Evolutionary conservation across 495 filamentous ascomycete genomes (phyloP), one percentile per base, ranked within the genome.

Genomic region (Hyaloscypha finlandica): DNA sequence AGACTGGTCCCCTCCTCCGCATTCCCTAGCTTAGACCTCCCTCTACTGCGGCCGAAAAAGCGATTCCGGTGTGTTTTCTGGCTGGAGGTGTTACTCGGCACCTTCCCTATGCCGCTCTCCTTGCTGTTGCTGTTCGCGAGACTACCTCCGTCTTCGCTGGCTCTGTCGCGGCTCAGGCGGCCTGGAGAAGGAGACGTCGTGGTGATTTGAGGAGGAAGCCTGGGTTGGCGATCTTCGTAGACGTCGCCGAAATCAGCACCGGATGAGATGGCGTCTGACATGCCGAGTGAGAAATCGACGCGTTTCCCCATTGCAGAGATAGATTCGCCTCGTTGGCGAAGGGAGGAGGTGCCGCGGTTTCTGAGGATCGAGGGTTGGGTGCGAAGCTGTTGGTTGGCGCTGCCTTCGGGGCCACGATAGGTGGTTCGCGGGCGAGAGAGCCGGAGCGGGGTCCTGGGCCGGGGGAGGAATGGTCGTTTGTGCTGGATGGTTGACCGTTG

Each of bases 201-300:
- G 2, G 19, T 61, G 33, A 69, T 65, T 19, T 16, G 61, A 32
- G 64, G 60, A 16, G 70, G 71, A 11, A 74, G 39, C 5, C 51
- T 35, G 0, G 68, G 71, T 45, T 62, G 59, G 19, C 32, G 80
- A 65, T 87, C 85, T 63, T 89, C 86, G 71, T 86, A 90, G 4
- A 93, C 83, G 70, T 94, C 90, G 59, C 86, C 89, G 73, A 86
- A 85, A 37, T 89, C 73, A 68, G 90, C 89, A 42, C 79, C 82
- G 11, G 85, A 81, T 14, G 81, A 80, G 29, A 90, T 77, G 64
- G 84, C 81, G 42, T 25, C 25, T 2, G 79, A 81, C 79, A 91
- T 89, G 31, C 90, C 90, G 6, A 92, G 80, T 6, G 89, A 90
- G 77, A 93, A 93, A 71, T 93, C 91, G 33, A 92, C 88, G 32